Evolutionary conservation across 768 basidiomycete species (phyloP), one percentile per base, ranked within the genome.

Genomic region (Lactarius deliciosus): DNA sequence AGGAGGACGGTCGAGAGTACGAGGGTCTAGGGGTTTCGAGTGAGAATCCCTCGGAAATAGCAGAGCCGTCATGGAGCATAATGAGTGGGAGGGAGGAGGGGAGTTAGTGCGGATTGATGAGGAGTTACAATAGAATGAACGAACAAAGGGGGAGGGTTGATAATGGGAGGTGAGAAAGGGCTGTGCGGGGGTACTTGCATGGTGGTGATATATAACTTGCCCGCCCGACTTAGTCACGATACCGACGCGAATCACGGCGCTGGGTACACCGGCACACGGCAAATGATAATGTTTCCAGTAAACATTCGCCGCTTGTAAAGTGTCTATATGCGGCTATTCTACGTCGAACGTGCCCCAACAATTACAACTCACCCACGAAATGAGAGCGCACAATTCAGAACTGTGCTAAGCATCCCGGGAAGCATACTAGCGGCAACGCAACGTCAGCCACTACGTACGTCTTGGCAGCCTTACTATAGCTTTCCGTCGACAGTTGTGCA

Each of bases 41-140:
- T n/a, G 68, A 38, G 22, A 64, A 32, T 40, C 55, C 36, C 9
- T 58, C 64, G 15, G 62, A 45, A n/a, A 61, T 9, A 10, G 54
- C n/a, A 30, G 59, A 28, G 53, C 55, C 60, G 36, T 71, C 70
- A 56, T 70, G 65, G 55, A 63, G 34, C 70, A 71, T 71, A 11
- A 18, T 30, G 32, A 18, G 30, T 25, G n/a, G 57, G 43, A 50
- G 28, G 57, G 30, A 30, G 50, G 43, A 50, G 28, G 50, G n/a
- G n/a, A 61, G 47, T 20, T 2, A 10, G 38, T 7, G 22, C 18
- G 30, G 60, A 40, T 36, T 1, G 47, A 30, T 18, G 36, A 28
- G 36, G 11, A 22, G 5, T 53, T 25, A 28, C 9, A 43, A 5
- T 10, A 43, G 41, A 25, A 60, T 18, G 41, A 22, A 34, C 18